phyloP scores from a whole-genome alignment of 371 early-diverging fungal species.

The Globomyces sp. region DNA sequence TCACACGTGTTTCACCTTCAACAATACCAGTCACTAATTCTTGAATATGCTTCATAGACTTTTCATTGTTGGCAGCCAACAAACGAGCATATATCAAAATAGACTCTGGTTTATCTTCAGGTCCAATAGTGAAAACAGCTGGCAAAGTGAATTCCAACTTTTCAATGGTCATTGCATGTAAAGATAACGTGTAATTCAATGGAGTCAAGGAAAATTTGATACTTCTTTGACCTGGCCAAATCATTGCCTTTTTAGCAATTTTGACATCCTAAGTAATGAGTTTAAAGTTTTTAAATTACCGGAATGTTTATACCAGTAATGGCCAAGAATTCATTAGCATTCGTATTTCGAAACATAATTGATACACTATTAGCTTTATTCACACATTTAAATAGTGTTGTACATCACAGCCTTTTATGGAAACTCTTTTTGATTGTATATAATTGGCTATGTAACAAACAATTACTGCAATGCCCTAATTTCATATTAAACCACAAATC shows the following conservation, averaged over 20 bases:
- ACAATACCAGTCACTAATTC: slow-evolving; percentile 55
- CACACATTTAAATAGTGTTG: too few relatives aligned
- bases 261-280: slow-evolving; percentile 32
- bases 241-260: slow-evolving; percentile 24
- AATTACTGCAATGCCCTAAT: too few relatives aligned
- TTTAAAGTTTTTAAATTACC: too few relatives aligned
- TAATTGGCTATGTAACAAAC: too few relatives aligned
- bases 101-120: slow-evolving; percentile 37
- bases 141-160: slow-evolving; percentile 53
- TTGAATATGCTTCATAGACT: slow-evolving; percentile 23
- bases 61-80: slow-evolving; percentile 28
- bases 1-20: slow-evolving; percentile 58
- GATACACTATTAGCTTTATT: too few relatives aligned
- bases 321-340: slow-evolving; percentile 47
- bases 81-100: slow-evolving; percentile 44
- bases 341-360: slow-evolving; percentile 6
- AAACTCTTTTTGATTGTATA: too few relatives aligned
- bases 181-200: slow-evolving; percentile 41
- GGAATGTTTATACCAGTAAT: slow-evolving; percentile 34
- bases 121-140: slow-evolving; percentile 52
- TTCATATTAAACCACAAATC: too few relatives aligned
- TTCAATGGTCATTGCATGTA: slow-evolving; percentile 55
- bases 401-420: too few relatives aligned
- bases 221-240: slow-evolving; percentile 24
- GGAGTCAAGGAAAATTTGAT: slow-evolving; percentile 44